These are phyloP conservation scores for Neurospora sp. DNA, from an alignment of 495 filamentous ascomycete genomes.

Conservation along the genomic window DNA sequence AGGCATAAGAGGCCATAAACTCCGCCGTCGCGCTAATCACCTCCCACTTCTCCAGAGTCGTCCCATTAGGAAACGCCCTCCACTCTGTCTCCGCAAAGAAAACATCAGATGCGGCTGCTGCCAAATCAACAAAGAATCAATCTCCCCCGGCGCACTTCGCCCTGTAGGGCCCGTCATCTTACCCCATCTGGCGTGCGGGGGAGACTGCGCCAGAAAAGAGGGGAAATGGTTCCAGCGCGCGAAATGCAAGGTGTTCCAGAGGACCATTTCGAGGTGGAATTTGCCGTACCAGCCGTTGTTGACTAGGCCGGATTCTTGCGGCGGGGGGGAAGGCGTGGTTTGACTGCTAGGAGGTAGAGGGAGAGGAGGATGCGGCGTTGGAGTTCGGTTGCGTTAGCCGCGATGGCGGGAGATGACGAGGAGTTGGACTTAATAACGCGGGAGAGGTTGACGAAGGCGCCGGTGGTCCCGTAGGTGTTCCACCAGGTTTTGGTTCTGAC, in stretches of 20 bases:
- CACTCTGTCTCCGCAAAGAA: too few relatives aligned
- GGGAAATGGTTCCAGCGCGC: too few relatives aligned
- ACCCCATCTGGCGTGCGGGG: too few relatives aligned
- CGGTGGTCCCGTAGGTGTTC: conserved; percentile 33
- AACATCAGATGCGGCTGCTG: too few relatives aligned
- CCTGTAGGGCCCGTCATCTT: too few relatives aligned
- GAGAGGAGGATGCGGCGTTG: conserved; percentile 41
- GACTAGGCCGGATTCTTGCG: conserved; percentile 37
- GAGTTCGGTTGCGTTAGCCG: conserved; percentile 26
- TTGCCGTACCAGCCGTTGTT: conserved; percentile 50
- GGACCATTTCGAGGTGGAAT: conserved; percentile 44
- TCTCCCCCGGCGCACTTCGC: too few relatives aligned
- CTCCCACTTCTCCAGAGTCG: conserved; percentile 20
- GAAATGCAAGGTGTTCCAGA: conserved; percentile 45
- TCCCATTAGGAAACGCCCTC: too few relatives aligned
- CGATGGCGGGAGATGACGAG: too few relatives aligned
- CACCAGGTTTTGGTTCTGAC: conserved; percentile 18
- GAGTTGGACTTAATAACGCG: conserved; percentile 5
- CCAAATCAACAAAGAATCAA: too few relatives aligned
- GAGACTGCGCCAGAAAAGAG: too few relatives aligned
- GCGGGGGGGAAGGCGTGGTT: conserved; percentile 32
- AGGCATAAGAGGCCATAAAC: conserved; percentile 43
- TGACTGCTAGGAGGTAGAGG: conserved; percentile 38
- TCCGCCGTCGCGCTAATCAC: conserved; percentile 36
- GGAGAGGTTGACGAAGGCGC: conserved; percentile 39